Percentiles rank a stretch among this genome's conserved stretches.
Evolutionary conservation across 352 stramenopile genomes (phyloP).

Genomic region (Peronosclerospora sorghi): DNA sequence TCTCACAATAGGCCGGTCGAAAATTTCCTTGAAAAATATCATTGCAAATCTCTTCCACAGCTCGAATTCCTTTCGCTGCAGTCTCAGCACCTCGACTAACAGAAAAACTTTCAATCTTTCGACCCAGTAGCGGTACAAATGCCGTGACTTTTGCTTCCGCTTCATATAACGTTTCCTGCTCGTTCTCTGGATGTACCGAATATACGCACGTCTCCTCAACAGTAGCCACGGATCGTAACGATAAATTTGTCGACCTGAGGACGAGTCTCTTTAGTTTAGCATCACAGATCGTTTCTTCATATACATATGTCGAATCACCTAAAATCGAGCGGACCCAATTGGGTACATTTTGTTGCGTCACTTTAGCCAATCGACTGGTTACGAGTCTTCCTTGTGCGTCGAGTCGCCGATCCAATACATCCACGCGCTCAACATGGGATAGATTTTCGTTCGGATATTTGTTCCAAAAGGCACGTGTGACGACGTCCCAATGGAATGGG

Average conservation of each 20-base stretch:
- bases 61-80: conserved; percentile 66
- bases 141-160: conserved; percentile 70
- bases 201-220: conserved; percentile 82
- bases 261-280: conserved; percentile 45
- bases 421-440: conserved; percentile 69
- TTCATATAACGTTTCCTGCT: conserved; percentile 47
- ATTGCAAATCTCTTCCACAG: conserved; percentile 71
- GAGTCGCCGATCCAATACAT: conserved; percentile 65
- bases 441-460: conserved; percentile 81
- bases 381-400: conserved; percentile 55
- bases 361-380: conserved; percentile 61
- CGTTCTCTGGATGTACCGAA: conserved; percentile 49
- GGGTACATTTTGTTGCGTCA: conserved; percentile 64
- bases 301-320: conserved; percentile 67
- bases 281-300: conserved; percentile 73
- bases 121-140: conserved; percentile 69
- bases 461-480: conserved; percentile 83
- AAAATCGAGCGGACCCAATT: conserved; percentile 58
- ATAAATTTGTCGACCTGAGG: conserved; percentile 77
- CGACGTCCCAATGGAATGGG: conserved; percentile 74
- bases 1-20: conserved; percentile 48
- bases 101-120: conserved; percentile 77
- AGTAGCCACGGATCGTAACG: conserved; percentile 61
- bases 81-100: conserved; percentile 61
- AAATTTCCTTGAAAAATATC: conserved; percentile 83